Percentiles rank a stretch among this genome's conserved stretches.
Evolutionary conservation across 1,284 basidiomycete genomes (phyloP).

Genomic region (Ustilago cynodontis): DNA sequence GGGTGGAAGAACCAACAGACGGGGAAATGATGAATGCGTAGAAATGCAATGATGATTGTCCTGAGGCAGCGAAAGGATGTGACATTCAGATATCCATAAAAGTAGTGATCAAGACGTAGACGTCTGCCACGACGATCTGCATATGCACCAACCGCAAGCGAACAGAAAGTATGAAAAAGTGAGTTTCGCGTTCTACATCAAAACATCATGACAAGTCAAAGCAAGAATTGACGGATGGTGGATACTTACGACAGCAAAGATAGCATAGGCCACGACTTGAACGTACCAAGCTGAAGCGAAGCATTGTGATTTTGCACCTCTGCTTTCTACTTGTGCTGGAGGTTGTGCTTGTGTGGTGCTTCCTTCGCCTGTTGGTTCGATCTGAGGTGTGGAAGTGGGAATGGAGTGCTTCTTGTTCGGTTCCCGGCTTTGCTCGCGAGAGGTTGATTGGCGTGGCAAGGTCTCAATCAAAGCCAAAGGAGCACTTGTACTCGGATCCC

Average conservation of each 20-base stretch:
- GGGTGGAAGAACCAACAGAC: too few species aligned
- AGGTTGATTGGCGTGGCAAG: conserved; percentile 6
- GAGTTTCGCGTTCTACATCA: too few species aligned
- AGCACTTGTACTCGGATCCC: conserved; percentile 10
- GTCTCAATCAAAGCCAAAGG: conserved; percentile 19
- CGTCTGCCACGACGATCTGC: conserved; percentile 48
- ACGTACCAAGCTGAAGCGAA: conserved; percentile 48
- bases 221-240: too few species aligned
- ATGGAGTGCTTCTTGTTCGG: neutral
- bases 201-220: too few species aligned
- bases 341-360: conserved; percentile 3
- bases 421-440: neutral
- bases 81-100: conserved; percentile 19
- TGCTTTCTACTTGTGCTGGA: neutral
- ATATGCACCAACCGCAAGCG: too few species aligned
- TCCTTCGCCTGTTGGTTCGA: too few species aligned
- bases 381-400: too few species aligned
- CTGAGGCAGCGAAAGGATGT: neutral
- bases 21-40: too few species aligned
- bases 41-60: neutral
- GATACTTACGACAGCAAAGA: conserved; percentile 29
- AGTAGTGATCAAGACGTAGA: conserved; percentile 49
- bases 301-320: conserved; percentile 15
- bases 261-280: conserved; percentile 33
- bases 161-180: too few species aligned